A percentile compares a stretch with the other conserved stretches of the same genome.
phyloP scores from a whole-genome alignment of 2,329 filamentous ascomycete species.

The Cladosporium oxysporum region DNA sequence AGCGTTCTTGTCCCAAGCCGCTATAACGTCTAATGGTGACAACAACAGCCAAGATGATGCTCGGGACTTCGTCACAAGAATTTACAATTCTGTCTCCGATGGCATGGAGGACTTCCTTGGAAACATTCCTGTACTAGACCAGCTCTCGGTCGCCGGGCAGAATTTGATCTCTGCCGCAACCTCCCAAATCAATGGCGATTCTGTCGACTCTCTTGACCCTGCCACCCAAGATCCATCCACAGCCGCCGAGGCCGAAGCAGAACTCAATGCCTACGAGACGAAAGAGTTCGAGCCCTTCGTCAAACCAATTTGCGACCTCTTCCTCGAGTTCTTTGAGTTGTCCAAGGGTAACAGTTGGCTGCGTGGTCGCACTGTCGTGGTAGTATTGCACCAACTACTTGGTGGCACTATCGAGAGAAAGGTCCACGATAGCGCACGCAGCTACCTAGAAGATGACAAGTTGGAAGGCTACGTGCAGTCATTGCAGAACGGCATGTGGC shows the following conservation, averaged over 20 bases:
- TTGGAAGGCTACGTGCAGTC: constrained; percentile 74
- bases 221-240: constrained; percentile 49
- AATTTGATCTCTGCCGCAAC: constrained; percentile 78
- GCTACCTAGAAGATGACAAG: constrained; percentile 74
- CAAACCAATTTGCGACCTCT: constrained; percentile 97
- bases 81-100: constrained; percentile 96
- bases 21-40: constrained; percentile 64
- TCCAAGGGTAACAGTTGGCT: constrained; percentile 97
- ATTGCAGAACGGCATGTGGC: constrained; percentile 80
- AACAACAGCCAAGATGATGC: constrained; percentile 59
- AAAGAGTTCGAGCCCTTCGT: constrained; percentile 91
- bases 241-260: constrained; percentile 81
- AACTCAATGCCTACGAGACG: constrained; percentile 89
- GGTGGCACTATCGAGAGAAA: constrained; percentile 96
- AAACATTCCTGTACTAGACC: constrained; percentile 92
- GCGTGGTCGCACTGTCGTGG: constrained; percentile 89
- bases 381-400: constrained; percentile 92
- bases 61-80: constrained; percentile 82
- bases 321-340: constrained; percentile 91
- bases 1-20: constrained; percentile 85
- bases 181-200: constrained; percentile 49
- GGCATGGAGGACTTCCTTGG: constrained; percentile 98
- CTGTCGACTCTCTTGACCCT: constrained; percentile 44
- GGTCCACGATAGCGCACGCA: constrained; percentile 79
- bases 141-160: constrained; percentile 88